Base-by-base conservation (phyloP, 176 grass and related monocot genomes). In the Echinochloa phyllopogon region DNA sequence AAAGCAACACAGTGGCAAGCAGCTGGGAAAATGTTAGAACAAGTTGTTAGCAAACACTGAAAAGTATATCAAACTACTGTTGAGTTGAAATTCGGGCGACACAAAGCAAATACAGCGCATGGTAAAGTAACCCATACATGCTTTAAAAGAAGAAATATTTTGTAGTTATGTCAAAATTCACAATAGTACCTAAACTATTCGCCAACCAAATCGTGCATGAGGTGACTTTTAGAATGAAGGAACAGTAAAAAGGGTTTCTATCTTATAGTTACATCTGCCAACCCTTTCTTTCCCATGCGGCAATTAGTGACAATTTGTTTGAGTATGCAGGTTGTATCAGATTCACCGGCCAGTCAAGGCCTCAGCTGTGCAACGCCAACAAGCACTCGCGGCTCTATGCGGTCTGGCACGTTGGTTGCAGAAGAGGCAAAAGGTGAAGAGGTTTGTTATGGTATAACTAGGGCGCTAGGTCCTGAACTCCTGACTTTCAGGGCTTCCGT, bases 1-100 rank as follows among this genome's bases (percentile, higher is more conserved):
- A 99, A 89, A 87, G 96, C 96, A 82, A 99, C 91, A 83, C 93
- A 99, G 86, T 99, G 96, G 67, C 89, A 96, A 64, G 96, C 86
- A 77, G 84, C 96, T 99, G 83, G 37, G 81, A 27, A 85, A 87
- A 79, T 66, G 15, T 79, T 23, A 72, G 44, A 91, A 6, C 9
- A 56, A 50, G 39, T 56, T 51, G 73, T 82, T 73, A 77, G 55
- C 27, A 64, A 79, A 55, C 56, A 24, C 68, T n/a, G 56, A 23
- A 44, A 82, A 76, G 62, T 21, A 61, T 6, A 56, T 69, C 9
- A 7, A 29, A 33, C 6, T n/a, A 21, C 6, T 29, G 27, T 27
- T 29, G 75, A 76, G 61, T 45, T 40, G 0, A 67, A 37, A 70
- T 69, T 65, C 16, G 4, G 44, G 72, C 56, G 27, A 24, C 38